Evolutionary conservation across 345 rosid species (phyloP), one percentile per base, ranked within the genome.

Genomic region (Arabidopsis suecica): DNA sequence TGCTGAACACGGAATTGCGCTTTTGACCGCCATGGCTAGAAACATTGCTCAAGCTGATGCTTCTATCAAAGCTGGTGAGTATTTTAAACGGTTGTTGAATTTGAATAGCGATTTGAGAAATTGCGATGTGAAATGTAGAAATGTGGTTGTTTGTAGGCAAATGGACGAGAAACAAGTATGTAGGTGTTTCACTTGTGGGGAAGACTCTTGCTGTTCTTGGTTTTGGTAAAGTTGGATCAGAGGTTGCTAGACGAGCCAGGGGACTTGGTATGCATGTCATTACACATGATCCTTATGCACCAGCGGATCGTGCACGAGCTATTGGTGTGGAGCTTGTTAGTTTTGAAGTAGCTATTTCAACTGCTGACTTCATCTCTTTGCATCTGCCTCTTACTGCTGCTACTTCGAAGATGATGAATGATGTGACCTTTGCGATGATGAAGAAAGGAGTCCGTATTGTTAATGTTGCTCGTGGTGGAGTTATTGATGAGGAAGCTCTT

Each of bases 41-140:
- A 86, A 86, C 57, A 66, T 86, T 33, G 83, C 89, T 61, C 87
- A 84, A 61, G 85, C 86, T 53, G 83, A 83, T 84, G 84, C 87
- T 51, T 86, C 89, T 38, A 50, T 86, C 48, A 88, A 88, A 76
- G 73, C 90, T 56, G 93, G 93, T 88, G 10, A 60, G 92, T 88
- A 10, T 25, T 25, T 25, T 25, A 25, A 25, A 3, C 3, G 28
- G 28, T 25, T 25, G 28, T 25, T 25, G 28, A 25, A 28, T 28
- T 28, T 28, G 32, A 4, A 28, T 28, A 28, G 56, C 0, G 4
- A 33, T 48, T 38, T 68, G 62, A 54, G 51, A 3, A 28, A 14
- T n/a, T 56, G 28, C 2, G 1, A 20, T 64, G 10, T 44, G 11
- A 25, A 65, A 28, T 13, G 16, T 44, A n/a, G 40, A 34, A 44